Percentiles rank a stretch among this genome's conserved stretches.
Conservation (phyloP, 176 grass and related monocot genomes). For the maize (Zea mays) region Zm-B73-REFERENCE-NAM-5.0 NC_050102.1:37202501-37203000, state of each 20-base stretch:
- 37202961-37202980: slow-evolving; percentile 25
- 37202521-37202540: not conserved
- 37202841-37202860: slow-evolving; percentile 6
- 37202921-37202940: not conserved
- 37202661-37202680: slow-evolving; percentile 26
- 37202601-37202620: not conserved
- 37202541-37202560: not conserved
- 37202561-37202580: not conserved
- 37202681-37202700: slow-evolving; percentile 21
- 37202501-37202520: slow-evolving; percentile 26
- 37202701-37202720: not conserved
- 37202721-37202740: not conserved
- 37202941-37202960: not conserved
- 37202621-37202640: slow-evolving; percentile 23
- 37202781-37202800: slow-evolving; percentile 27
- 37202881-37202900: not conserved
- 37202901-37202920: slow-evolving; percentile 9
- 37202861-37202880: not conserved
- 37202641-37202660: not conserved
- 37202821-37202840: not conserved
- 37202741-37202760: not conserved
- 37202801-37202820: not conserved
- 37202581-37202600: not conserved
- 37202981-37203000: not conserved
- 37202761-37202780: not conserved